Evolutionary conservation across 345 rosid species (phyloP), one percentile per base, ranked within the genome.

Genomic region (Arabidopsis suecica): DNA sequence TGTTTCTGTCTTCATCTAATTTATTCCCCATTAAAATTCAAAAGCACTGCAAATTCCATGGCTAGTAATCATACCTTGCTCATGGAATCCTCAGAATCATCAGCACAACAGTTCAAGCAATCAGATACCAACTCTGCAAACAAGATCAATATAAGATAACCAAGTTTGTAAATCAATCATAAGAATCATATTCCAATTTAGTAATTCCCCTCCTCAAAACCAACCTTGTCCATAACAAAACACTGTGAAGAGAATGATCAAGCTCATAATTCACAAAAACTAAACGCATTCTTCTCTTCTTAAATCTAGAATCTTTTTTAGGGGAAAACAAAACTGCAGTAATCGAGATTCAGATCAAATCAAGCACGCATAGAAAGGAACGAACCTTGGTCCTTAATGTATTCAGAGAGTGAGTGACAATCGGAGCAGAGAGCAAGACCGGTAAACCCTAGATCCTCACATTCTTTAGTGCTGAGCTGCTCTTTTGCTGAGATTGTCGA

Each of bases 391-490:
- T 92, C 85, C 84, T 92, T 95, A 74, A 95, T 93, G 76, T 90
- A 95, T 81, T 95, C 97, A 28, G 92, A 80, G 34, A 91, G 83
- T 28, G 97, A 81, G 73, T 81, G 84, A 77, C 99, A 94, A 82
- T 95, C 98, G 68, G 98, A 95, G 80, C 99, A 95, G 61, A 95
- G 93, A 65, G 99, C 99, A 61, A 90, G 90, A 32, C 97, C 99
- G 0, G 96, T 85, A 57, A 95, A 92, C n/a, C 97, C 97, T 51
- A 95, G 92, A 87, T 85, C 78, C 82, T 92, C 97, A 34, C 93
- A 95, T 74, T 89, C 87, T 61, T 85, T 88, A 28, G 83, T 38
- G 77, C 89, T 92, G 42, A 95, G 80, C 73, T 85, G 86, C 72
- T 90, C 95, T 61, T 85, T 82, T 3, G 93, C 81, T 16, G 77